These are phyloP conservation scores for Epichloe amarillans DNA, from an alignment of 2,329 filamentous ascomycete genomes.

Conservation along the genomic window DNA sequence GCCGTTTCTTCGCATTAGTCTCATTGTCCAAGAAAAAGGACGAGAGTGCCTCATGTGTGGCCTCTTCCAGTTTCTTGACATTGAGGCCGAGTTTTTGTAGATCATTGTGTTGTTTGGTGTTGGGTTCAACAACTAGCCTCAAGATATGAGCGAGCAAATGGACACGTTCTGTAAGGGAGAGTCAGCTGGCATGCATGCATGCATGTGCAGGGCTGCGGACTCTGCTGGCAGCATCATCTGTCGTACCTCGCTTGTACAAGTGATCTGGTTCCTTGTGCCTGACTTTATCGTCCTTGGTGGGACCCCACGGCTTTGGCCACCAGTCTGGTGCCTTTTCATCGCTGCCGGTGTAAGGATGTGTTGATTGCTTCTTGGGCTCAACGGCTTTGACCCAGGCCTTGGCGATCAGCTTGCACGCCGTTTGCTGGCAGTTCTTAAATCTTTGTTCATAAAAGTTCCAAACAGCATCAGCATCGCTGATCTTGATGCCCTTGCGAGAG, in stretches of 20 bases:
- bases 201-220: too few species aligned
- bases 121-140: constrained; percentile 40
- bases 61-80: constrained; percentile 42
- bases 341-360: constrained; percentile 56
- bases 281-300: constrained; percentile 38
- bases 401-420: constrained; percentile 56
- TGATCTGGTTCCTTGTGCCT: constrained; percentile 64
- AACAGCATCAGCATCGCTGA: constrained; percentile 40
- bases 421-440: constrained; percentile 56
- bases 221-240: background rate
- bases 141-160: constrained; percentile 46
- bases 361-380: constrained; percentile 65
- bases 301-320: constrained; percentile 49
- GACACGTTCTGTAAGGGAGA: constrained; percentile 37
- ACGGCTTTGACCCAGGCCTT: constrained; percentile 67
- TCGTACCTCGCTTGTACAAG: constrained; percentile 50
- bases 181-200: background rate
- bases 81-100: constrained; percentile 40
- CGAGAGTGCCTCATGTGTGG: constrained; percentile 43
- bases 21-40: constrained; percentile 45
- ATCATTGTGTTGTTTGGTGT: constrained; percentile 33
- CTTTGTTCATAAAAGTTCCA: constrained; percentile 47
- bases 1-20: constrained; percentile 40
- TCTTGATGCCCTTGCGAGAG: constrained; percentile 31
- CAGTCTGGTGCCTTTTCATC: constrained; percentile 50